Evolutionary conservation across 2,329 filamentous ascomycete genomes (phyloP), one percentile per base, ranked within the genome.

Genomic region (Colletotrichum liriopes): DNA sequence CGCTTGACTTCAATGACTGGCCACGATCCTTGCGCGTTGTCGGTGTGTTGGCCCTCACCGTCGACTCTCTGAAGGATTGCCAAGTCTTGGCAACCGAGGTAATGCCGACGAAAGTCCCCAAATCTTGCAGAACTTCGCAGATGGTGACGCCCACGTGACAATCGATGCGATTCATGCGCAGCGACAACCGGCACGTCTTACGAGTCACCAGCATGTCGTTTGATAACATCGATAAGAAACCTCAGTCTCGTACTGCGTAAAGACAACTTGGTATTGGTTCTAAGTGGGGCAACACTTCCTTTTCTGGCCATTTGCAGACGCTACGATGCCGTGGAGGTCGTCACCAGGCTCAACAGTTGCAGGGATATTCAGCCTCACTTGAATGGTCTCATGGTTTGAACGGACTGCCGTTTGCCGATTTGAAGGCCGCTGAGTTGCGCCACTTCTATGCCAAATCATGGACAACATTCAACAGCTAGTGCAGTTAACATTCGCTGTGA

Each of bases 261-360:
- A 59, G 23, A 59, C 37, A 20, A 5, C 55, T 59, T 26, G 37
- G 55, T 59, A 43, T 29, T 26, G 55, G 26, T 26, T 23, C n/a
- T 12, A 26, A 26, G 55, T 41, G 55, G 55, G 41, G 55, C 37
- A 59, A 26, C n/a, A 59, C 55, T 59, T 23, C 55, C 12, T 26
- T 14, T 59, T 43, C 8, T 26, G 37, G 55, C 55, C 39, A 18
- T n/a, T 5, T 14, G 39, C 37, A 59, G 55, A 18, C 1, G 12
- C 37, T 41, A 14, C 35, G 26, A n/a, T 6, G 23, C 7, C 5
- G n/a, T 14, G 20, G 9, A 43, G 16, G 5, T 26, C 23, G 14
- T 59, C 37, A 29, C 55, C 37, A 7, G 55, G n/a, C 26, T 59
- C n/a, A 43, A 18, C n/a, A 2, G 7, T 16, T 11, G n/a, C 11